Conservation (phyloP, 331 rosid species). For the Spiraea crenata region DNA sequence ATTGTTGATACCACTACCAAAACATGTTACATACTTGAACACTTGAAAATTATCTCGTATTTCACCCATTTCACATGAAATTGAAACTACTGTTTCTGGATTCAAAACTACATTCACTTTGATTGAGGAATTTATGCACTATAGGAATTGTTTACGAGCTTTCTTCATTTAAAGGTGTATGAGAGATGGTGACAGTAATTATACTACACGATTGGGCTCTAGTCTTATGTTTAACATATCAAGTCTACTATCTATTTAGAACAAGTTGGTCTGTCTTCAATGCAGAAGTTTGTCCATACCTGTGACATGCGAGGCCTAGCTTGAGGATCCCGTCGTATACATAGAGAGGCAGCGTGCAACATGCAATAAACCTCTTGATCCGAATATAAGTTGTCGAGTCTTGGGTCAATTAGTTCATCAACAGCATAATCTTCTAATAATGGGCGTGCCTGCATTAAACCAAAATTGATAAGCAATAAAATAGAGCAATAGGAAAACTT, state of each 20-base stretch:
- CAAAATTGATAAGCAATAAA: conserved; percentile 23
- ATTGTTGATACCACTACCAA: background rate
- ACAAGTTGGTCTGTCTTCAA: background rate
- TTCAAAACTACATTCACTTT: background rate
- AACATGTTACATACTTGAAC: background rate
- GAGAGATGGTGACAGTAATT: background rate
- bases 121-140: background rate
- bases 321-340: conserved; percentile 89
- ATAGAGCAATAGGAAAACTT: conserved; percentile 14
- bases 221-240: background rate
- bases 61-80: background rate
- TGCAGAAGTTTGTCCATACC: conserved; percentile 38
- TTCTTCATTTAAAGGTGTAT: background rate
- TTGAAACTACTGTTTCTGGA: too few relatives aligned
- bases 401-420: conserved; percentile 75
- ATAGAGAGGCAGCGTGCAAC: conserved; percentile 77
- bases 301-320: conserved; percentile 98
- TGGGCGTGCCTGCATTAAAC: conserved; percentile 66
- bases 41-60: background rate
- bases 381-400: conserved; percentile 54
- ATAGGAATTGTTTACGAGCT: background rate
- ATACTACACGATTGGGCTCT: background rate
- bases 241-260: background rate
- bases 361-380: conserved; percentile 76
- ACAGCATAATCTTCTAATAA: conserved; percentile 67